Percentiles rank a stretch among this genome's conserved stretches.
Conservation (phyloP, 257 asterid species). For the Lithospermum erythrorhizon region DNA sequence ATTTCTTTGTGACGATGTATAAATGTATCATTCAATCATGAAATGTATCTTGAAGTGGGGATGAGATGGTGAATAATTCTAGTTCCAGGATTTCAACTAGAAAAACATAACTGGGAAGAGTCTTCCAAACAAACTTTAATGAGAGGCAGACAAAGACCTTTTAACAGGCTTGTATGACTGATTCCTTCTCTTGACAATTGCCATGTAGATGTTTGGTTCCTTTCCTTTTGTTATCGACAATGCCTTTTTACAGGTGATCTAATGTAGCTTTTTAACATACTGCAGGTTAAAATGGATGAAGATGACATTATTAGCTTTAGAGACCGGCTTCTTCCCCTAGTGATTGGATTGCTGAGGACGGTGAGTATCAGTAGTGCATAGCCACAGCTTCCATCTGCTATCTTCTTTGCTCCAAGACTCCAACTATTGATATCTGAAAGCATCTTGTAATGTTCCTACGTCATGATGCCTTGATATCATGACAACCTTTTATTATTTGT, state of each 20-base stretch:
- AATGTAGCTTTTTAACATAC: slow-evolving; percentile 2
- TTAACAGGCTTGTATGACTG: too few species aligned
- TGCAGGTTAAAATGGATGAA: slow-evolving; percentile 74
- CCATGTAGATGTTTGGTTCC: too few species aligned
- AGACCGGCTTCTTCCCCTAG: slow-evolving; percentile 86
- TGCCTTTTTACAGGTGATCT: not conserved
- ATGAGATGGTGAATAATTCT: too few species aligned
- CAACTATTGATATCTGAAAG: slow-evolving; percentile 5
- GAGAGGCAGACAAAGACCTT: too few species aligned
- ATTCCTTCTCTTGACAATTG: too few species aligned
- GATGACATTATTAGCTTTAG: slow-evolving; percentile 60
- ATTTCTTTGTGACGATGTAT: too few species aligned
- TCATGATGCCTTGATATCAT: not conserved
- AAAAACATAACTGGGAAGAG: too few species aligned
- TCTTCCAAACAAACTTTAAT: too few species aligned
- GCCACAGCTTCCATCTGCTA: slow-evolving; percentile 7
- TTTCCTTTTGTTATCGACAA: not conserved
- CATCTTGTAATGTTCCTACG: not conserved
- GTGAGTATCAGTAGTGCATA: slow-evolving; percentile 32
- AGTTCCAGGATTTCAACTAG: too few species aligned
- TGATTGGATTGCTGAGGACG: slow-evolving; percentile 93
- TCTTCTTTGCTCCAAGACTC: not conserved
- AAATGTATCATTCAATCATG: too few species aligned
- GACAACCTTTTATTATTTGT: slow-evolving; percentile 4
- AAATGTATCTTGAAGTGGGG: too few species aligned